A percentile compares a stretch with the other conserved stretches of the same genome.
phyloP scores from a whole-genome alignment of 495 filamentous ascomycete genomes.

The Cryomyces antarcticus region DNA sequence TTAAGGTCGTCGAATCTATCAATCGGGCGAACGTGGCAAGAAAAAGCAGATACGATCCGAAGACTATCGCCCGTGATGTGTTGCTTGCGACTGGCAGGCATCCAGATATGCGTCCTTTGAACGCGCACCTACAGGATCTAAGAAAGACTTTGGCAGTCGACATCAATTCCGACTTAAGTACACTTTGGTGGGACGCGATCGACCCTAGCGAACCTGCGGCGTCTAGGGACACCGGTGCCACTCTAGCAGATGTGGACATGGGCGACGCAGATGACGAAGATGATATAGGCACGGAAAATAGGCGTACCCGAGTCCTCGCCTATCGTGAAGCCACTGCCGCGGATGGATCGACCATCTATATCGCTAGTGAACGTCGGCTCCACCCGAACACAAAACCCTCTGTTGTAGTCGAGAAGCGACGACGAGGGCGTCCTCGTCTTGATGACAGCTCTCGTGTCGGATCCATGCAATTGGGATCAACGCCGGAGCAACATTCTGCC shows the following conservation, averaged over 20 bases:
- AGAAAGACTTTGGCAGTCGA: slow-evolving; percentile 23
- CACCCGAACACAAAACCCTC: too few relatives aligned
- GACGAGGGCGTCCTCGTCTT: too few relatives aligned
- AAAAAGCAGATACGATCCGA: slow-evolving; percentile 31
- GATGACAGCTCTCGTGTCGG: too few relatives aligned
- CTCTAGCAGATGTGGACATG: slow-evolving; percentile 3
- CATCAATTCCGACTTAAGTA: slow-evolving; percentile 31
- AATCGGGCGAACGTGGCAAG: slow-evolving; percentile 24
- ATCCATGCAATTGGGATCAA: too few relatives aligned
- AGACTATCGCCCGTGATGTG: slow-evolving; percentile 46
- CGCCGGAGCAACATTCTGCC: too few relatives aligned
- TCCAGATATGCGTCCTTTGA: slow-evolving; percentile 33
- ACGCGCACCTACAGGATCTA: slow-evolving; percentile 35
- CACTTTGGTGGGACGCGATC: slow-evolving; percentile 47
- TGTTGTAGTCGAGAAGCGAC: too few relatives aligned
- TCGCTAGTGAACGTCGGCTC: too few relatives aligned
- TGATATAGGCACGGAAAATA: not conserved
- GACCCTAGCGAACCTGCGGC: slow-evolving; percentile 25
- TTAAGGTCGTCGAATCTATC: slow-evolving; percentile 21
- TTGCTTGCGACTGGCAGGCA: slow-evolving; percentile 38
- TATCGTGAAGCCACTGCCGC: too few relatives aligned
- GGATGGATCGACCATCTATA: too few relatives aligned
- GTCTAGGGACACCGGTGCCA: not conserved
- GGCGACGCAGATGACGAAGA: slow-evolving; percentile 15
- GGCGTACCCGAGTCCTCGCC: not conserved